These are phyloP conservation scores for Salvia rosmarinus DNA, from an alignment of 257 asterid genomes.

Conservation along the genomic window DNA sequence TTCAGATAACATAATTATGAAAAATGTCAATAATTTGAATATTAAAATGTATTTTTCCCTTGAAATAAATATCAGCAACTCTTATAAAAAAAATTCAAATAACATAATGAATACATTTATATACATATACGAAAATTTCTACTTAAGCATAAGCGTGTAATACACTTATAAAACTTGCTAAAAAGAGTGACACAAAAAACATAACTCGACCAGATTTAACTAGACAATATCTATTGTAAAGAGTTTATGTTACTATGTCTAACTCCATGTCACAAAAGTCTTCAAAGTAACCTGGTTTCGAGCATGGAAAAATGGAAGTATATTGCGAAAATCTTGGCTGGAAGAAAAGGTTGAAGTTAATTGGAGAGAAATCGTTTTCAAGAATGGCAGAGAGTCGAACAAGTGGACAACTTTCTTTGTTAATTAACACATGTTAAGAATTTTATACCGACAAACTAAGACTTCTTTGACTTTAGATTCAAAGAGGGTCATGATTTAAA, in stretches of 20 bases:
- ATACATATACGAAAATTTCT: too few species aligned
- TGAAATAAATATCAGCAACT: too few species aligned
- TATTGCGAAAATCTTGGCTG: too few species aligned
- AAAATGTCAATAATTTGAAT: too few species aligned
- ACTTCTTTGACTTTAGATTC: conserved; percentile 23
- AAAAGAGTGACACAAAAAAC: too few species aligned
- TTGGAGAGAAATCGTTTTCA: conserved; percentile 39
- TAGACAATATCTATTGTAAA: not conserved
- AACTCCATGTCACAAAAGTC: conserved; percentile 23
- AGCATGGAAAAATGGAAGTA: conserved; percentile 22
- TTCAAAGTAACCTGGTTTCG: conserved; percentile 1
- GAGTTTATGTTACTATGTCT: conserved; percentile 19
- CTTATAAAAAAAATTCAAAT: too few species aligned
- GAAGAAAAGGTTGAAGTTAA: conserved; percentile 17
- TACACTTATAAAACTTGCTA: too few species aligned
- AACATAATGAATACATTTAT: too few species aligned
- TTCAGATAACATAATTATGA: too few species aligned
- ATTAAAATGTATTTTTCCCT: too few species aligned
- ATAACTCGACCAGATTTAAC: too few species aligned
- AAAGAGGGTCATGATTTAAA: conserved; percentile 32
- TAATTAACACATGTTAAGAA: conserved; percentile 1
- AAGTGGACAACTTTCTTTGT: conserved; percentile 36
- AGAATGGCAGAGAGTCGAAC: conserved; percentile 33
- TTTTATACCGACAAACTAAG: conserved; percentile 11
- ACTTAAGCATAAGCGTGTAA: too few species aligned